Conservation (phyloP, 83 land plant species). For the Picea abies region DNA sequence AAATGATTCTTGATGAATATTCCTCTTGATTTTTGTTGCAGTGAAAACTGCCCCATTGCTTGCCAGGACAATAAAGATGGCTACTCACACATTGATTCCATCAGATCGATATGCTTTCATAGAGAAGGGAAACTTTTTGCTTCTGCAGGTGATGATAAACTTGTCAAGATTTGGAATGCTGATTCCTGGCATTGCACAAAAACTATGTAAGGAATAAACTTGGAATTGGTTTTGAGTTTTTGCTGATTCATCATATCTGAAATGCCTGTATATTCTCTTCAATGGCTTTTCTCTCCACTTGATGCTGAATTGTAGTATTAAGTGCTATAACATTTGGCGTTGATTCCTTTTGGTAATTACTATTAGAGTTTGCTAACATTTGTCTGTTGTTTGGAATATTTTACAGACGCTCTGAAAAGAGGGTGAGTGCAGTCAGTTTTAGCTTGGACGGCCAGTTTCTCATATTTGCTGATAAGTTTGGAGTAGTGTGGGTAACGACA, state of each 20-base stretch:
- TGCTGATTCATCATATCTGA: no score
- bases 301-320: neutral
- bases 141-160: conserved; percentile 95
- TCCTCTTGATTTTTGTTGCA: conserved; percentile 27
- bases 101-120: conserved; percentile 67
- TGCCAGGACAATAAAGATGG: conserved; percentile 41
- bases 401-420: conserved; percentile 75
- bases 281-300: neutral
- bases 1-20: neutral
- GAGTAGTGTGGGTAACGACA: conserved; percentile 75
- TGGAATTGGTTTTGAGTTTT: neutral
- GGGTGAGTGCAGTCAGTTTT: conserved; percentile 83
- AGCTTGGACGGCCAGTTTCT: conserved; percentile 65
- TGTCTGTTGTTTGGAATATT: conserved; percentile 6
- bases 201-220: conserved; percentile 56
- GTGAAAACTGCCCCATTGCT: conserved; percentile 39
- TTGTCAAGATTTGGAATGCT: conserved; percentile 83
- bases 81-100: conserved; percentile 66
- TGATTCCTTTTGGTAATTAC: neutral
- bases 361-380: neutral
- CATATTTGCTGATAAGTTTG: conserved; percentile 91
- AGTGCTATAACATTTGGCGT: neutral
- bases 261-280: neutral
- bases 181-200: conserved; percentile 67
- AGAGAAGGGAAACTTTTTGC: conserved; percentile 67